Evolutionary conservation across 1,284 basidiomycete genomes (phyloP).

Genomic region (Cryptococcus sp.): DNA sequence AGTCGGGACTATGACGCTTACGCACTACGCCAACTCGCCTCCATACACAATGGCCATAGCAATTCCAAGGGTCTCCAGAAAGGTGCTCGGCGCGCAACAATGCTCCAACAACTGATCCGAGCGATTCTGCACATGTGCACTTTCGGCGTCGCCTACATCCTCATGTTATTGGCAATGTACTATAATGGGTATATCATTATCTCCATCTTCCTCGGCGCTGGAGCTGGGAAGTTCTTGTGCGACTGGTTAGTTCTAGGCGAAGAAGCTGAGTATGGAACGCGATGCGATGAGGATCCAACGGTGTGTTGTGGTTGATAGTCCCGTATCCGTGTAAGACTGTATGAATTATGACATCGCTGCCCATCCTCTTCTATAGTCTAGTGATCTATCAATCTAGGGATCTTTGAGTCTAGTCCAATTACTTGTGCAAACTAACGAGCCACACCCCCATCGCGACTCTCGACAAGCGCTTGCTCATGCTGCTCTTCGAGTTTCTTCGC

Average conservation of each 20-base stretch:
- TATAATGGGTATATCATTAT: conserved; percentile 39
- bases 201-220: conserved; percentile 29
- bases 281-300: background rate
- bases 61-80: no score
- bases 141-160: conserved; percentile 28
- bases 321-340: background rate
- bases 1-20: conserved; percentile 26
- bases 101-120: conserved; percentile 32
- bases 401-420: no score
- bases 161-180: conserved; percentile 39
- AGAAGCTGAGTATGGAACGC: background rate
- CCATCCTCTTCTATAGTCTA: no score
- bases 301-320: background rate
- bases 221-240: conserved; percentile 38
- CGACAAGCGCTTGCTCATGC: conserved; percentile 6
- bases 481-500: conserved; percentile 7
- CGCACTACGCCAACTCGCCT: conserved; percentile 15
- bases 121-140: conserved; percentile 21
- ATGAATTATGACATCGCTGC: no score
- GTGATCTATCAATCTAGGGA: no score
- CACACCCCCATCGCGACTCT: background rate
- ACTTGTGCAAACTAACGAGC: no score
- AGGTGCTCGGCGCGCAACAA: conserved; percentile 20
- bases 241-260: conserved; percentile 28
- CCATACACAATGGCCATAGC: background rate